Evolutionary conservation across 1,139 yeast species (phyloP), one percentile per base, ranked within the genome.

Genomic region (Suhomyces panamericanus): DNA sequence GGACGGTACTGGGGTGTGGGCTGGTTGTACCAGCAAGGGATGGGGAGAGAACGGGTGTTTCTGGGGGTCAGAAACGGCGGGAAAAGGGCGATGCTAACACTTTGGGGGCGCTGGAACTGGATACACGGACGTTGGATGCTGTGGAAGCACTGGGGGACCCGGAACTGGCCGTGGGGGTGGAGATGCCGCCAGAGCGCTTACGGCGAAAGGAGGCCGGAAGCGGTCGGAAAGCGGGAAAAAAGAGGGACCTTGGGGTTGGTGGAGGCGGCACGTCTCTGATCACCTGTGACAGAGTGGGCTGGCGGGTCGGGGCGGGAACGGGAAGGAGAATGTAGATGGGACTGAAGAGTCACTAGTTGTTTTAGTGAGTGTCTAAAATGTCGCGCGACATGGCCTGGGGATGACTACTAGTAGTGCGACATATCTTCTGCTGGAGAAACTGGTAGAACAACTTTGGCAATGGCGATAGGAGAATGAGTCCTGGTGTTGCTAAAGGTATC

Each of bases 281-380:
- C 43, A 41, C 43, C 43, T 31, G 43, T 41, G 43, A 41, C 35
- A 31, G 41, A 37, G 44, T n/a, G 9, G 4, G 39, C 24, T 33
- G 16, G 27, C 17, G 27, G 35, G 9, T 14, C 35, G 31, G 34
- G 35, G 13, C 5, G 14, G 29, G 12, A 15, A 27, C 17, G 11
- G 33, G 30, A 14, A 11, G 24, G 34, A 30, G 17, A 27, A 35
- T 20, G 44, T 13, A 32, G 36, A 20, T 31, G 36, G 24, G 15
- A 14, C 26, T 26, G 32, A 26, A 35, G 29, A 32, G 38, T 32
- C 40, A 10, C 29, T 26, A n/a, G 29, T 26, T 26, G n/a, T 26
- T 26, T 26, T 26, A 26, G 29, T 26, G 29, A 35, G 24, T 37
- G 41, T 37, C 40, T 37, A 33, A 37, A 42, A 42, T 42, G 44